These are phyloP conservation scores for Gymnopilus junonius DNA, from an alignment of 768 basidiomycete genomes.

Conservation along the genomic window DNA sequence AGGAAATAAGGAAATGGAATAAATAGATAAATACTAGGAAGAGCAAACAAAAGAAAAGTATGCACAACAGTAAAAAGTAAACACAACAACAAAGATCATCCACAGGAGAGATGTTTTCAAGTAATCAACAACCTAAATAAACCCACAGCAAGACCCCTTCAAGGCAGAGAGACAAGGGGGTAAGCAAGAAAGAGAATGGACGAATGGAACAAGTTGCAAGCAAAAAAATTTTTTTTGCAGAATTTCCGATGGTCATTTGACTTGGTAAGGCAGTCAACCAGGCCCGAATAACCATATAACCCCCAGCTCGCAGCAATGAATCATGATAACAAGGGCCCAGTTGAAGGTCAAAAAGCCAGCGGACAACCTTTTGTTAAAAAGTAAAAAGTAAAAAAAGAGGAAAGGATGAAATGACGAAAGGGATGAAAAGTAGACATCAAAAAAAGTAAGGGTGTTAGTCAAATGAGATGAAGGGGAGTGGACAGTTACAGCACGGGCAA, in stretches of 20 bases:
- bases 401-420: background rate
- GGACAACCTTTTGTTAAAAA: conserved; percentile 26
- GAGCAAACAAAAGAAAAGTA: no score
- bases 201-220: no score
- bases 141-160: no score
- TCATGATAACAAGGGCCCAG: conserved; percentile 25
- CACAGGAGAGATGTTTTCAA: no score
- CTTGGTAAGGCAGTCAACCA: conserved; percentile 26
- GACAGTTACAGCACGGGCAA: background rate
- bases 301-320: background rate
- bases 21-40: background rate
- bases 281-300: conserved; percentile 13
- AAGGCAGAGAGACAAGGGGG: no score
- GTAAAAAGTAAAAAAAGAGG: background rate
- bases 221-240: no score
- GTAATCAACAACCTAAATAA: no score
- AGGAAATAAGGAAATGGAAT: background rate
- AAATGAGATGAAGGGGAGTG: background rate
- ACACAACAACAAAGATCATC: no score
- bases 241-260: conserved; percentile 33
- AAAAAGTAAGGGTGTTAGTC: background rate
- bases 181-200: background rate
- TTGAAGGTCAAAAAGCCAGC: conserved; percentile 45
- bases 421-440: background rate
- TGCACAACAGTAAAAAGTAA: no score